Evolutionary conservation across 306 rosid genomes (phyloP).

Genomic region (Prosopis cineraria): DNA sequence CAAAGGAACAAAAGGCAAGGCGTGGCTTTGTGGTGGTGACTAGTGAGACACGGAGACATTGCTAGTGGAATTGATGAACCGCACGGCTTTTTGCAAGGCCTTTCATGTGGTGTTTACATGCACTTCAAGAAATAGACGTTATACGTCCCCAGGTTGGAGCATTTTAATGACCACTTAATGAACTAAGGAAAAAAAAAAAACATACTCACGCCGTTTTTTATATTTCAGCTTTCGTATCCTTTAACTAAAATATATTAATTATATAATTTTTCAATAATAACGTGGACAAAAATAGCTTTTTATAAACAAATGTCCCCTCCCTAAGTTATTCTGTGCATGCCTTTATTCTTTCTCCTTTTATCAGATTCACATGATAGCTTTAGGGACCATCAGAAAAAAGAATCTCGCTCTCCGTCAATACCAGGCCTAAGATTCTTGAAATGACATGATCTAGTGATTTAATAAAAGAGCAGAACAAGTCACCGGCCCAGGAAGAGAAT

Average conservation of each 20-base stretch:
- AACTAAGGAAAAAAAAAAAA: neutral
- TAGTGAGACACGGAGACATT: neutral
- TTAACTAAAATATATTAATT: neutral
- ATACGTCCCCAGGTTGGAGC: neutral
- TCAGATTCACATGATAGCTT: neutral
- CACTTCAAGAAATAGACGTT: neutral
- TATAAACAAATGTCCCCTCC: neutral
- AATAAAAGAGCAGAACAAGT: neutral
- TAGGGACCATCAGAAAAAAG: neutral
- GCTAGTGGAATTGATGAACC: conserved; percentile 11
- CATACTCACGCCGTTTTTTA: neutral
- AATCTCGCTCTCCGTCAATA: neutral
- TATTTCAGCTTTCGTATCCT: neutral
- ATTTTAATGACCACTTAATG: neutral
- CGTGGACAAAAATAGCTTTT: too few species aligned
- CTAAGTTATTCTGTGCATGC: neutral
- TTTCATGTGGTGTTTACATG: neutral
- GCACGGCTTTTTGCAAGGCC: conserved; percentile 16
- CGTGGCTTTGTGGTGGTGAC: too few species aligned
- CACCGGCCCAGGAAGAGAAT: neutral
- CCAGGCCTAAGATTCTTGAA: neutral
- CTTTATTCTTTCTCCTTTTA: neutral
- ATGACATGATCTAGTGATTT: neutral
- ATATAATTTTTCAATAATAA: neutral
- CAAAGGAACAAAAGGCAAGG: too few species aligned